Percentiles rank a stretch among this genome's conserved stretches.
phyloP scores from a whole-genome alignment of 2,329 filamentous ascomycete species.

The Aspergillus fumigatiaffinis region DNA sequence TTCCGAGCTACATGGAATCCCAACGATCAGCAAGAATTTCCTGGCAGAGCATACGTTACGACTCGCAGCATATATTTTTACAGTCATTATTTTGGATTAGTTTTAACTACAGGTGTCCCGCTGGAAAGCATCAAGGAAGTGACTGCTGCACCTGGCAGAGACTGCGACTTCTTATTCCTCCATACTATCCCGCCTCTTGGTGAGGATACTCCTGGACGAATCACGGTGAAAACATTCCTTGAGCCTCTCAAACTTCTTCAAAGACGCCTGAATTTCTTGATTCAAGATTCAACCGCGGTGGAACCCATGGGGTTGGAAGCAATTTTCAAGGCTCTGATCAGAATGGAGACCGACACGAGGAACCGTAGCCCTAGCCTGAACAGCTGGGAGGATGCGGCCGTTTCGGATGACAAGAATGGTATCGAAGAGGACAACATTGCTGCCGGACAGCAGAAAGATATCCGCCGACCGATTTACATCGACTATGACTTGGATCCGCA shows the following conservation, averaged over 20 bases:
- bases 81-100: constrained; percentile 86
- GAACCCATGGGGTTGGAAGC: constrained; percentile 66
- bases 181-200: constrained; percentile 66
- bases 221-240: constrained; percentile 89
- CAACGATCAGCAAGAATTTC: constrained; percentile 71
- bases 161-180: constrained; percentile 89
- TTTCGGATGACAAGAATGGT: constrained; percentile 56
- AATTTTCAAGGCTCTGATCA: constrained; percentile 67
- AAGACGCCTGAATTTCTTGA: constrained; percentile 75
- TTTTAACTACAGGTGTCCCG: constrained; percentile 74
- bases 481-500: constrained; percentile 58
- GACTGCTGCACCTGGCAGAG: constrained; percentile 80
- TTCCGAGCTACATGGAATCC: constrained; percentile 89
- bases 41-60: constrained; percentile 83
- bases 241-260: constrained; percentile 82
- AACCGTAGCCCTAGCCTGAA: constrained; percentile 70
- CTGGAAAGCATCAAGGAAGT: constrained; percentile 80
- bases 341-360: constrained; percentile 62
- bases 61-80: constrained; percentile 90
- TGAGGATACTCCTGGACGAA: constrained; percentile 62
- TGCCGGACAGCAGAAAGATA: constrained; percentile 44
- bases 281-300: constrained; percentile 73
- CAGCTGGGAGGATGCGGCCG: constrained; percentile 82
- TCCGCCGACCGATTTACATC: constrained; percentile 57
- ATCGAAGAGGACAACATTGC: constrained; percentile 31